phyloP scores from a whole-genome alignment of 2,329 filamentous ascomycete genomes.

The Didymella glomerata region DNA sequence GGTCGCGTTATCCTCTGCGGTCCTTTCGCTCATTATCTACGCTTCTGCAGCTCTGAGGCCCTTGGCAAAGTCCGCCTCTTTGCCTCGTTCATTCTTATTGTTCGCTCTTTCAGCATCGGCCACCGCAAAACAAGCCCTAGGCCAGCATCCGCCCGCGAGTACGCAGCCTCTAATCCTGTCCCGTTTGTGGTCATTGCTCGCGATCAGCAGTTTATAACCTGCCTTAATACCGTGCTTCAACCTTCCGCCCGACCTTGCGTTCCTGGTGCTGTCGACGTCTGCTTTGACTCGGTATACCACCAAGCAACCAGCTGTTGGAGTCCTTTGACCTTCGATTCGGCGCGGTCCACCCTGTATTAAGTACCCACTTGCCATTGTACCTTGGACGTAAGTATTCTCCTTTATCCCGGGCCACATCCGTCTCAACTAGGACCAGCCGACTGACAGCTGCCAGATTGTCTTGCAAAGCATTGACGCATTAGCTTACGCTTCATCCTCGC shows the following conservation, averaged over 20 bases:
- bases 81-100: conserved; percentile 52
- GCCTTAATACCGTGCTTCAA: conserved; percentile 27
- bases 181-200: conserved; percentile 33
- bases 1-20: conserved; percentile 44
- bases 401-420: neutral
- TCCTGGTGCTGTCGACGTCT: conserved; percentile 26
- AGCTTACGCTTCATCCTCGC: conserved; percentile 38
- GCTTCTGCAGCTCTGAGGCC: conserved; percentile 46
- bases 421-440: conserved; percentile 4
- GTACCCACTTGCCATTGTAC: conserved; percentile 40
- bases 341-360: conserved; percentile 37
- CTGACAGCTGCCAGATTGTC: conserved; percentile 17
- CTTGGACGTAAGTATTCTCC: conserved; percentile 37
- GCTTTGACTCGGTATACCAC: conserved; percentile 26
- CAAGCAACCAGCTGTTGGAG: conserved; percentile 32
- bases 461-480: conserved; percentile 40
- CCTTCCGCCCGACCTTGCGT: conserved; percentile 25
- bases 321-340: conserved; percentile 41
- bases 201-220: conserved; percentile 28
- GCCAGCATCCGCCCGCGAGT: conserved; percentile 35
- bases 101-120: conserved; percentile 50
- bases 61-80: conserved; percentile 44
- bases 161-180: conserved; percentile 36
- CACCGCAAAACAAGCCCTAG: conserved; percentile 44
- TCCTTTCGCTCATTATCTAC: conserved; percentile 49